phyloP scores from a whole-genome alignment of 2,329 filamentous ascomycete species.

The Pyricularia grisea region DNA sequence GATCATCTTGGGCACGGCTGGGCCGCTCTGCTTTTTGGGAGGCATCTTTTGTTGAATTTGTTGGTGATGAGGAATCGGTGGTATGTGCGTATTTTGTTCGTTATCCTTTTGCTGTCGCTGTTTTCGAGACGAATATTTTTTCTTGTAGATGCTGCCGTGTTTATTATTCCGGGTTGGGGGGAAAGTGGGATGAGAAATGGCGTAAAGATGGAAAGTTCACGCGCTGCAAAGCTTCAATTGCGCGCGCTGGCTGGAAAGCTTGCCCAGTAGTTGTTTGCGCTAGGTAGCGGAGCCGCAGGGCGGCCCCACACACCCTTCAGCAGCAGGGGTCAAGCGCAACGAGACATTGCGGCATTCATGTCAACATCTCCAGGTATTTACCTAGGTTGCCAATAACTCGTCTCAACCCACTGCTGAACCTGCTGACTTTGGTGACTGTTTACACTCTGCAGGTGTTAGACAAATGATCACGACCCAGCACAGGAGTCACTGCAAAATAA shows the following conservation, averaged over 20 bases:
- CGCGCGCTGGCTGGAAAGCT: neutral
- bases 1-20: slow-evolving; percentile 21
- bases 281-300: neutral
- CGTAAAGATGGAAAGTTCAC: neutral
- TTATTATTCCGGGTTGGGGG: neutral
- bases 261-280: neutral
- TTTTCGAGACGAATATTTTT: neutral
- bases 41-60: neutral
- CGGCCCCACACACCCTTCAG: neutral
- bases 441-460: neutral
- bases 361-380: neutral
- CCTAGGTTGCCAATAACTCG: neutral
- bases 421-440: neutral
- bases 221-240: neutral
- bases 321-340: neutral
- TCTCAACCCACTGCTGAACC: neutral
- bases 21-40: neutral
- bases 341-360: neutral
- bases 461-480: neutral
- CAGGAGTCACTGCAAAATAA: neutral
- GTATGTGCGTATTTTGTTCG: neutral
- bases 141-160: neutral
- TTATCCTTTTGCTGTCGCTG: neutral
- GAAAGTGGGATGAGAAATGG: neutral
- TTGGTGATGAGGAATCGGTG: neutral